phyloP scores from a whole-genome alignment of 2,329 filamentous ascomycete species.

The Aureobasidium pullulans region DNA sequence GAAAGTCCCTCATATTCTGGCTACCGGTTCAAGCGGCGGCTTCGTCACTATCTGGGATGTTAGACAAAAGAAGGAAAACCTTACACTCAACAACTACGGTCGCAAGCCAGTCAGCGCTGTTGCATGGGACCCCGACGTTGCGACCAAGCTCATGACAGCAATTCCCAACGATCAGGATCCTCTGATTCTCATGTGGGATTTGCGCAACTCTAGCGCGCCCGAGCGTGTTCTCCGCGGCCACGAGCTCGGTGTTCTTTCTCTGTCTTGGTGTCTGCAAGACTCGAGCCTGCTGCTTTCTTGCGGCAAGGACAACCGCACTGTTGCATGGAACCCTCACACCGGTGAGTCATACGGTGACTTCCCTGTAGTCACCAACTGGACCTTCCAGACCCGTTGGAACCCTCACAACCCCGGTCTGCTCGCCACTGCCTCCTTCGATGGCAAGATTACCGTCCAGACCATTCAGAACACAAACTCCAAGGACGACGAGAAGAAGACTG shows the following conservation, averaged over 20 bases:
- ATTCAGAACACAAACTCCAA: slow-evolving; percentile 86
- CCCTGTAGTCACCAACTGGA: slow-evolving; percentile 98
- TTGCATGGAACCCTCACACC: slow-evolving; percentile 94
- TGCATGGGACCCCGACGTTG: slow-evolving; percentile 90
- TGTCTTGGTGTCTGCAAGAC: slow-evolving; percentile 94
- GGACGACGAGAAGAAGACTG: slow-evolving; percentile 54
- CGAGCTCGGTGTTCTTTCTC: slow-evolving; percentile 83
- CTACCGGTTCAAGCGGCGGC: slow-evolving; percentile 84
- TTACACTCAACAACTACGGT: slow-evolving; percentile 83
- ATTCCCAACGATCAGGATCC: slow-evolving; percentile 84
- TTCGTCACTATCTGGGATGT: slow-evolving; percentile 99
- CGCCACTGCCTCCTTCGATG: slow-evolving; percentile 93
- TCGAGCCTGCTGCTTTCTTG: slow-evolving; percentile 82
- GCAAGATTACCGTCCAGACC: slow-evolving; percentile 89
- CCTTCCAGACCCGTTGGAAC: slow-evolving; percentile 90
- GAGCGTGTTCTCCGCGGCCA: slow-evolving; percentile 86
- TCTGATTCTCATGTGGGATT: slow-evolving; percentile 85
- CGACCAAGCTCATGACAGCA: slow-evolving; percentile 88
- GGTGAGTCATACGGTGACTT: slow-evolving; percentile 86
- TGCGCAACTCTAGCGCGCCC: slow-evolving; percentile 91
- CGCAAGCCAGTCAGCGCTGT: slow-evolving; percentile 92
- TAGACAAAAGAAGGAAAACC: slow-evolving; percentile 93
- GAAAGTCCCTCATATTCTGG: slow-evolving; percentile 92
- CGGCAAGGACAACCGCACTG: slow-evolving; percentile 91
- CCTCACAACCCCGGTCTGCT: slow-evolving; percentile 86